Percentiles rank a stretch among this genome's conserved stretches.
phyloP scores from a whole-genome alignment of 2,329 filamentous ascomycete species.

The Xylariaceae sp. region DNA sequence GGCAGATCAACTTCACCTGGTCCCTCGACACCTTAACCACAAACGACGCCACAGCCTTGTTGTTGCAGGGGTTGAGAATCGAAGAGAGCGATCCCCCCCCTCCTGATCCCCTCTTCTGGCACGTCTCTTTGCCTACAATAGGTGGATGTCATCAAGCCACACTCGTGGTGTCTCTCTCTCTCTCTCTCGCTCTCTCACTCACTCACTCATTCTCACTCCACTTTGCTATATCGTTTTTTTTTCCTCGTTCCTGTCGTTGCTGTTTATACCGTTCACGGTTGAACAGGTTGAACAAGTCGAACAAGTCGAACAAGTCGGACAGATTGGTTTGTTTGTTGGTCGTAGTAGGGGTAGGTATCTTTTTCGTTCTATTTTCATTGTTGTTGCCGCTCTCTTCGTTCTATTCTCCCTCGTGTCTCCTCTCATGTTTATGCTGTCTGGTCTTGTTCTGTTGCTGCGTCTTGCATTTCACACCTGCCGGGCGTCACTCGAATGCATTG shows the following conservation, averaged over 20 bases:
- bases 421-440: no score
- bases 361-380: neutral
- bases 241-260: no score
- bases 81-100: slow-evolving; percentile 21
- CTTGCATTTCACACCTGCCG: neutral
- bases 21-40: slow-evolving; percentile 25
- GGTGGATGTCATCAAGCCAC: slow-evolving; percentile 4
- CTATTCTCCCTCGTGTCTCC: neutral
- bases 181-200: slow-evolving; percentile 8
- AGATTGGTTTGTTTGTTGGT: no score
- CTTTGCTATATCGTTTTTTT: no score
- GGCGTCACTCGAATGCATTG: slow-evolving; percentile 7
- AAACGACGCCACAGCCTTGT: slow-evolving; percentile 26
- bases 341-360: no score
- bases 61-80: slow-evolving; percentile 28
- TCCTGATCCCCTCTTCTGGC: slow-evolving; percentile 24
- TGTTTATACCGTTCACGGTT: no score
- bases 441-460: no score
- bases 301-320: no score
- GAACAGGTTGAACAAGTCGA: no score
- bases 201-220: no score
- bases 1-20: slow-evolving; percentile 23
- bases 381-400: neutral
- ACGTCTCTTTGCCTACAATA: slow-evolving; percentile 18
- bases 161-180: slow-evolving; percentile 6